Evolutionary conservation across 208 protist genomes (phyloP), one percentile per base, ranked within the genome.

Genomic region (Trypanosoma caninum): DNA sequence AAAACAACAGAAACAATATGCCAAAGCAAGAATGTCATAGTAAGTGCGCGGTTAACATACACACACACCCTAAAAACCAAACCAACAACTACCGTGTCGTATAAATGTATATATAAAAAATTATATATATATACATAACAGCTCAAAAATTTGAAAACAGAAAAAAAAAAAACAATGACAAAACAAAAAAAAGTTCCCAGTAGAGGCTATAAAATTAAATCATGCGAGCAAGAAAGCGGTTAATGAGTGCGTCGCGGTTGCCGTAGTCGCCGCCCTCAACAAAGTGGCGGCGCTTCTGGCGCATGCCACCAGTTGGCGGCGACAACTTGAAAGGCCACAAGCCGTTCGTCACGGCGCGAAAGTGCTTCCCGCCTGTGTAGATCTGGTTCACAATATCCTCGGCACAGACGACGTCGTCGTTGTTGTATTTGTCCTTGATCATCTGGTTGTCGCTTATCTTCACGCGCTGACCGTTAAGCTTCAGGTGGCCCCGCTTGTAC

Each of bases 351-450:
- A 96, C 98, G 63, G 97, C 72, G 73, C 96, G 98, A 96, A 99
- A 99, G 84, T 98, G 54, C 66, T 97, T 93, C 67, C 99, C 99
- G 60, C 86, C 88, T 65, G 98, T 99, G 95, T 93, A 96, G 84
- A 99, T 98, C 91, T 99, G 97, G 95, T 99, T 97, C 73, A 99
- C 95, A 22, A 99, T 59, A 69, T 99, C 99, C 89, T 99, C 99
- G 40, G 98, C 85, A 74, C 98, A 99, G 48, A 99, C 82, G 60
- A 99, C 84, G 54, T 88, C 89, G 46, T 93, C 71, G 70, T 91
- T 82, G 79, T 99, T 89, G 60, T 99, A 96, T 59, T 76, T 68
- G 50, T 97, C 61, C 78, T 98, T 95, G 69, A 99, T 94, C 56
- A 99, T 83, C 60, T 92, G 70, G 76, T 99, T 99, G 76, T 96